Conservation (phyloP, 176 grass and related monocot genomes). For the Triticum turgidum region DNA sequence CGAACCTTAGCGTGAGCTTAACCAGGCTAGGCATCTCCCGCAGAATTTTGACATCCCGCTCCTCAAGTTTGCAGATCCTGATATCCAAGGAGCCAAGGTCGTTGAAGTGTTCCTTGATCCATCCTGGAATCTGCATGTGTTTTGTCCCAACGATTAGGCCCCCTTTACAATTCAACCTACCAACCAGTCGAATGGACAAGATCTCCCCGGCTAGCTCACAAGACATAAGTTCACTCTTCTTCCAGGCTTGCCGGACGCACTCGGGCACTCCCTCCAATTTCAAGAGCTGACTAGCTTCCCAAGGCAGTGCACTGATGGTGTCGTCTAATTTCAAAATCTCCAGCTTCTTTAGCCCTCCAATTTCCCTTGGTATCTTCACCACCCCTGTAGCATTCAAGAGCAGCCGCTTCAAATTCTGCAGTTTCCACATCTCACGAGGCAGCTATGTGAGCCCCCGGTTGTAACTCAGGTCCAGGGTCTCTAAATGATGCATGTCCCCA, state of each 20-base stretch:
- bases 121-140: neutral
- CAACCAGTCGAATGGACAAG: fast-evolving
- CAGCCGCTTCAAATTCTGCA: neutral
- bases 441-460: neutral
- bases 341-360: neutral
- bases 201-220: neutral
- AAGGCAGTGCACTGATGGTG: neutral
- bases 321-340: neutral
- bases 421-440: too few relatives aligned
- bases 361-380: neutral
- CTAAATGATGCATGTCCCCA: too few relatives aligned
- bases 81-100: neutral
- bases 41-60: neutral
- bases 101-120: neutral
- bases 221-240: neutral
- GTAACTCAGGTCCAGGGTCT: too few relatives aligned
- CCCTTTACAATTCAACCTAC: too few relatives aligned
- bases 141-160: neutral
- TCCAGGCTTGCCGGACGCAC: neutral
- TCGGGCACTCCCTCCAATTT: neutral
- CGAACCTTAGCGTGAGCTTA: neutral
- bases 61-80: neutral
- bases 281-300: neutral
- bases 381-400: fast-evolving
- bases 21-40: neutral